phyloP scores from a whole-genome alignment of 1,284 basidiomycete genomes.

The Puccinia polysora region DNA sequence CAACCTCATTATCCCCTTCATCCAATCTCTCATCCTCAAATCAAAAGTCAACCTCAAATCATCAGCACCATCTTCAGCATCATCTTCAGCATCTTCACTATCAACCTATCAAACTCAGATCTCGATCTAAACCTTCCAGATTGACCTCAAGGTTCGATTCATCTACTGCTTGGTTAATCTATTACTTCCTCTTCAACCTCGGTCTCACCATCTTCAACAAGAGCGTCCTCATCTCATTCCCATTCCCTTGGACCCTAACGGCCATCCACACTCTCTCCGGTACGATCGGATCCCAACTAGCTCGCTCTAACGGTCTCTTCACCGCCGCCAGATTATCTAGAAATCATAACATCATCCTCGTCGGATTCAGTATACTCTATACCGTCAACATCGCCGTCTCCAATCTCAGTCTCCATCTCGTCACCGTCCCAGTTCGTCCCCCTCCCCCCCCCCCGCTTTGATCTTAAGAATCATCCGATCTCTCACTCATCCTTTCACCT shows the following conservation, averaged over 20 bases:
- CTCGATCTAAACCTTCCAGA: too few relatives aligned
- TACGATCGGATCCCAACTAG: slow-evolving; percentile 68
- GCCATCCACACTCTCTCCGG: slow-evolving; percentile 54
- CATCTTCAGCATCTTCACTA: too few relatives aligned
- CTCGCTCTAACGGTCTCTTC: slow-evolving; percentile 63
- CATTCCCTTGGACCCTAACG: slow-evolving; percentile 70
- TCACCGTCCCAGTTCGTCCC: slow-evolving; percentile 74
- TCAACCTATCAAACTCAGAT: background rate
- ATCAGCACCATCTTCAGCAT: background rate
- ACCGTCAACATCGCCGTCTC: slow-evolving; percentile 87
- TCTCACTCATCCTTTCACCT: background rate
- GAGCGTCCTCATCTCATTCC: slow-evolving; percentile 76
- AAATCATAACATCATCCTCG: slow-evolving; percentile 63
- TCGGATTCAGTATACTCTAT: slow-evolving; percentile 77
- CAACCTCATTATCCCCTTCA: too few relatives aligned
- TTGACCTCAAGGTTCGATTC: slow-evolving; percentile 12
- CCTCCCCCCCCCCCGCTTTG: background rate
- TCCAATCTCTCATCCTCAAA: too few relatives aligned
- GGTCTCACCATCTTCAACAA: slow-evolving; percentile 89
- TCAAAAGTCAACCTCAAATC: too few relatives aligned
- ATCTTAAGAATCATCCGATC: background rate
- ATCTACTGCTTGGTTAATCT: slow-evolving; percentile 60
- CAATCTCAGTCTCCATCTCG: slow-evolving; percentile 78
- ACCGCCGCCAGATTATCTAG: slow-evolving; percentile 60
- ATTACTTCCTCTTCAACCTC: slow-evolving; percentile 86